Evolutionary conservation across 1,284 basidiomycete species (phyloP).

Genomic region (Rhodotorula sp.): DNA sequence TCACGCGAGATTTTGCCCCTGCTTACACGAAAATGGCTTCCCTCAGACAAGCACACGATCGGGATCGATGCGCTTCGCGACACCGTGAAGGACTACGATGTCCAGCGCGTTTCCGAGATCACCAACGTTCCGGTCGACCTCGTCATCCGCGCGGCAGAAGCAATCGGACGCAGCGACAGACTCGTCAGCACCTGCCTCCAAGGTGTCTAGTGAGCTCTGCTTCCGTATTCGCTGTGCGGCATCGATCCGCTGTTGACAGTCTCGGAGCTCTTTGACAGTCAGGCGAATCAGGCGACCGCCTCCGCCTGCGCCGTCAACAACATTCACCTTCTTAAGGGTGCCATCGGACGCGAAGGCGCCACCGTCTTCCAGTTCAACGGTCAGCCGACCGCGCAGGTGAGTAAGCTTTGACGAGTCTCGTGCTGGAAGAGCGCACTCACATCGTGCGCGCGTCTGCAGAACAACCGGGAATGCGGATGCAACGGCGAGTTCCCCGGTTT

Average conservation of each 20-base stretch:
- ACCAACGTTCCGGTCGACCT: constrained; percentile 5
- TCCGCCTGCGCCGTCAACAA: constrained; percentile 19
- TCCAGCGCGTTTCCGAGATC: constrained; percentile 18
- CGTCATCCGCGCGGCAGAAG: constrained; percentile 9
- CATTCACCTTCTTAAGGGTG: constrained; percentile 18
- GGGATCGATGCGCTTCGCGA: constrained; percentile 15
- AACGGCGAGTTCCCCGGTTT: constrained; percentile 19
- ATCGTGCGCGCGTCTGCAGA: background rate
- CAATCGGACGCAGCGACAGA: constrained; percentile 9
- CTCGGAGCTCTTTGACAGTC: background rate
- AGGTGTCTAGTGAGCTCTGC: constrained; percentile 12
- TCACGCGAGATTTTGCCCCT: too few relatives aligned
- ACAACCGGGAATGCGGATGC: constrained; percentile 18
- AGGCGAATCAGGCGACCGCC: constrained; percentile 14
- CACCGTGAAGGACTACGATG: constrained; percentile 12
- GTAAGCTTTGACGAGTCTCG: background rate
- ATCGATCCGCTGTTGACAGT: too few relatives aligned
- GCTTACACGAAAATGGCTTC: background rate
- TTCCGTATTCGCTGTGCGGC: background rate
- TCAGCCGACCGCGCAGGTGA: constrained; percentile 15
- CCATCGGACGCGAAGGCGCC: constrained; percentile 6
- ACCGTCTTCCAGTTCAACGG: constrained; percentile 22
- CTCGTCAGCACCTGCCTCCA: constrained; percentile 17
- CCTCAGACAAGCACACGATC: constrained; percentile 14
- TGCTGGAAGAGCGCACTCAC: too few relatives aligned